These are phyloP conservation scores for Pleurotus tuber-regium DNA, from an alignment of 768 basidiomycete species.

Conservation along the genomic window DNA sequence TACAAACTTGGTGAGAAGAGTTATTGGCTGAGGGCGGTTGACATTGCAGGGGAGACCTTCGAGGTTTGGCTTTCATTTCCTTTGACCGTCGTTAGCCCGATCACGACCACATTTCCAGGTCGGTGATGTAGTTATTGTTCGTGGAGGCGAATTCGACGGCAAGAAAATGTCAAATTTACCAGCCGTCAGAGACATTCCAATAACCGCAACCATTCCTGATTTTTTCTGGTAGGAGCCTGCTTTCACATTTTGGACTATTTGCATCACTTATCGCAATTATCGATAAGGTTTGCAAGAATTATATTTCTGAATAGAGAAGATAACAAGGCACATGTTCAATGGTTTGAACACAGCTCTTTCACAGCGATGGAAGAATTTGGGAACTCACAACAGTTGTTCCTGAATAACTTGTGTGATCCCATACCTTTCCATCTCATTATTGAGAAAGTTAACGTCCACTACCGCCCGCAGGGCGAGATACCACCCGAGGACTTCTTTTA, in stretches of 20 bases:
- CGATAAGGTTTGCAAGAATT: slow-evolving; percentile 66
- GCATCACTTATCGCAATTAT: not conserved
- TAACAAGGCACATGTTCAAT: slow-evolving; percentile 60
- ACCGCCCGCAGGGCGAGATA: slow-evolving; percentile 22
- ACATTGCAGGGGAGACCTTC: slow-evolving; percentile 43
- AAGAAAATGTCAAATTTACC: slow-evolving; percentile 32
- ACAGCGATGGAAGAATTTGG: slow-evolving; percentile 61
- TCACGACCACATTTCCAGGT: slow-evolving; percentile 34
- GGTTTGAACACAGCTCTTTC: slow-evolving; percentile 69
- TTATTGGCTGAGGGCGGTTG: slow-evolving; percentile 37
- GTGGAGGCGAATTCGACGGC: slow-evolving; percentile 30
- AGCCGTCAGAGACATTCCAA: slow-evolving; percentile 30
- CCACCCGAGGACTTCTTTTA: slow-evolving; percentile 50
- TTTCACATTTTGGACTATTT: not conserved
- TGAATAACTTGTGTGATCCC: slow-evolving; percentile 52
- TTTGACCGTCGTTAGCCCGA: no score
- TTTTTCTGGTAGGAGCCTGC: slow-evolving; percentile 58
- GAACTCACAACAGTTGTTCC: slow-evolving; percentile 63
- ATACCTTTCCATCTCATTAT: slow-evolving; percentile 38
- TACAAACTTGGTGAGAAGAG: slow-evolving; percentile 28
- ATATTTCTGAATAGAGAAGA: slow-evolving; percentile 44
- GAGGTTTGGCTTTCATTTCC: slow-evolving; percentile 28
- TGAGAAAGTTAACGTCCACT: slow-evolving; percentile 46
- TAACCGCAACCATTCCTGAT: slow-evolving; percentile 41
- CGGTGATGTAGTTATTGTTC: slow-evolving; percentile 61